These are phyloP conservation scores for Exophiala phaeomuriformis DNA, from an alignment of 2,329 filamentous ascomycete species.

Conservation along the genomic window DNA sequence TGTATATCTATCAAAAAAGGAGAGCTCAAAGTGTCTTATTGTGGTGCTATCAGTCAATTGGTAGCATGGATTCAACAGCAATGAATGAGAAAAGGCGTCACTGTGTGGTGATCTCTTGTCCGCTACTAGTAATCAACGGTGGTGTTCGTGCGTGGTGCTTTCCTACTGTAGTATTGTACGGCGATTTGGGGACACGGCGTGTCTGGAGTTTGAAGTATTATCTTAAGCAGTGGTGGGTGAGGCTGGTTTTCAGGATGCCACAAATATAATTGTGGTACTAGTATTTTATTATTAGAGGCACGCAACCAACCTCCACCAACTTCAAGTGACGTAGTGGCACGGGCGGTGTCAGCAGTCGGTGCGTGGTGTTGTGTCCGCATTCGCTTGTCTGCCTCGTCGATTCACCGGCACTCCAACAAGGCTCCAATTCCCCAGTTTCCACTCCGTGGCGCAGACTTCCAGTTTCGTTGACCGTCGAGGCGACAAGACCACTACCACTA, in stretches of 20 bases:
- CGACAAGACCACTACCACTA: neutral
- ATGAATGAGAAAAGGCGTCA: slow-evolving; percentile 7
- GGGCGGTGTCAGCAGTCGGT: neutral
- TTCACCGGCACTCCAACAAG: neutral
- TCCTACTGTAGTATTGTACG: too few relatives aligned
- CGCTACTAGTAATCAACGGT: too few relatives aligned
- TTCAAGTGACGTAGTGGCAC: neutral
- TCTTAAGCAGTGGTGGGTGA: too few relatives aligned
- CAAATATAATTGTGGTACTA: too few relatives aligned
- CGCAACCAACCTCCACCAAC: too few relatives aligned
- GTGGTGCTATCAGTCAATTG: slow-evolving; percentile 1
- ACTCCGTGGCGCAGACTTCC: neutral
- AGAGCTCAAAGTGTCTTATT: slow-evolving; percentile 3
- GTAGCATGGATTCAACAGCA: slow-evolving; percentile 16
- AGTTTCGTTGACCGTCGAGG: neutral
- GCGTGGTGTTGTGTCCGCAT: neutral
- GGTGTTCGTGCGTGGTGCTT: too few relatives aligned
- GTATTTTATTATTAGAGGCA: too few relatives aligned
- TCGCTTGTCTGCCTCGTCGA: neutral
- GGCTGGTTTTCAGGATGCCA: neutral
- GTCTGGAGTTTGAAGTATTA: too few relatives aligned
- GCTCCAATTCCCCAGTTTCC: neutral
- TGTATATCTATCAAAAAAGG: slow-evolving; percentile 21
- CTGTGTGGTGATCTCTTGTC: neutral
- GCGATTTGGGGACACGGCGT: too few relatives aligned